Percentiles rank a stretch among this genome's conserved stretches.
Conservation (phyloP, 305 asterid genomes). For the Solanum hybrid region DNA sequence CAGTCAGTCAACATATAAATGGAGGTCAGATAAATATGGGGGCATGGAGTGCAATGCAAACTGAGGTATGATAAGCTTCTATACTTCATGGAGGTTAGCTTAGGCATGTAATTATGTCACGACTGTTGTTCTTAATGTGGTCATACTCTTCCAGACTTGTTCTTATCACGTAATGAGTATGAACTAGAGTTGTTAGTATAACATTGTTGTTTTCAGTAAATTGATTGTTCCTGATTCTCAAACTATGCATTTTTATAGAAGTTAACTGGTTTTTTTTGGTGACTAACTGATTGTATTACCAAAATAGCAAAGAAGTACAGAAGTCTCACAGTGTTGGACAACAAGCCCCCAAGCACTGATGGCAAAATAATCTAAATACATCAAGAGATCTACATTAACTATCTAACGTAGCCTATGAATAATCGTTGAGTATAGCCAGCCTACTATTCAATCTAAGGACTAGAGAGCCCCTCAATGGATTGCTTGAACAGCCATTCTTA, state of each 20-base stretch:
- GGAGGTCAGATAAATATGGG: conserved; percentile 40
- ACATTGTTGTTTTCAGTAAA: not conserved
- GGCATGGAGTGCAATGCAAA: conserved; percentile 54
- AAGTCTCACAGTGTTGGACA: not conserved
- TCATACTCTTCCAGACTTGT: not conserved
- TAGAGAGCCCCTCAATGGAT: not conserved
- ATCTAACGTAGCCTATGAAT: not conserved
- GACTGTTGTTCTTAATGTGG: not conserved
- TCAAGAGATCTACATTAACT: not conserved
- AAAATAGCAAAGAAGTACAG: not conserved
- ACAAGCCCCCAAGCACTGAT: not conserved
- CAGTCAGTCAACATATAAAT: conserved; percentile 40
- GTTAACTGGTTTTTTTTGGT: not conserved
- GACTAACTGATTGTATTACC: not conserved
- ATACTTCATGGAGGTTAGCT: not conserved
- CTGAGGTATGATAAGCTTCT: conserved; percentile 31
- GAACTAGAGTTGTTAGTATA: not conserved
- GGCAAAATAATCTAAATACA: not conserved
- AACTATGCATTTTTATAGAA: not conserved
- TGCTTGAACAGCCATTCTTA: not conserved
- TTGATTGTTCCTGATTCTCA: not conserved
- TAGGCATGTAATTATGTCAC: not conserved
- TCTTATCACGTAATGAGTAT: not conserved
- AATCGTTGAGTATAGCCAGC: not conserved
- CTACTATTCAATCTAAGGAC: not conserved